Evolutionary conservation across 257 asterid species (phyloP).

Genomic region (Solanum pinnatisectum): DNA sequence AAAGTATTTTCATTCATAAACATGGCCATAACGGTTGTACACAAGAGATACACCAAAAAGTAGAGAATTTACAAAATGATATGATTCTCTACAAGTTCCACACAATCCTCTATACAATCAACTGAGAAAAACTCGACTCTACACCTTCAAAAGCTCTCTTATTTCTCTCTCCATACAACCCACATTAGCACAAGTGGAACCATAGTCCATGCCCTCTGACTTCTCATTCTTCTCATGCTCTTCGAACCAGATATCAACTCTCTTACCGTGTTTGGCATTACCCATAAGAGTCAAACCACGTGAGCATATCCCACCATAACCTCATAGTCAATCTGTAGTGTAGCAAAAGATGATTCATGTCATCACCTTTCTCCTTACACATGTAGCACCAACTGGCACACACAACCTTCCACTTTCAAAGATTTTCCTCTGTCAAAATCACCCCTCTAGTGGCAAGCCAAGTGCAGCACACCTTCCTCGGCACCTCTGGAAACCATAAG

Average conservation of each 20-base stretch:
- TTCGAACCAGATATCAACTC: neutral
- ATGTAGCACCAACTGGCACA: neutral
- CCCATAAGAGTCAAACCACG: neutral
- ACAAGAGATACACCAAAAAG: neutral
- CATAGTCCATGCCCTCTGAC: neutral
- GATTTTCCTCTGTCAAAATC: neutral
- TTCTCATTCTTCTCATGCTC: neutral
- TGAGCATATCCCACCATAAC: neutral
- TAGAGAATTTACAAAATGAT: neutral
- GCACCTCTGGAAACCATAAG: neutral
- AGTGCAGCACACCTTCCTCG: neutral
- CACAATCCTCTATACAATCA: neutral
- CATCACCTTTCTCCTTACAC: neutral
- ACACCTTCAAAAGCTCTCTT: neutral
- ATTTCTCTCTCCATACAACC: neutral
- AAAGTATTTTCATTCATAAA: neutral
- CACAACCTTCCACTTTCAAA: neutral
- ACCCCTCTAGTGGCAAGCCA: neutral
- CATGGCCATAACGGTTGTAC: neutral
- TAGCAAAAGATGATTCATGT: neutral
- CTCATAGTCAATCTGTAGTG: neutral
- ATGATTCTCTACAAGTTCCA: neutral
- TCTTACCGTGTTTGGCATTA: neutral
- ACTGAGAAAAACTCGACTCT: neutral
- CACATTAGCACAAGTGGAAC: neutral